These are phyloP conservation scores for Nigrograna mackinnonii DNA, from an alignment of 2,329 filamentous ascomycete genomes.

Conservation along the genomic window DNA sequence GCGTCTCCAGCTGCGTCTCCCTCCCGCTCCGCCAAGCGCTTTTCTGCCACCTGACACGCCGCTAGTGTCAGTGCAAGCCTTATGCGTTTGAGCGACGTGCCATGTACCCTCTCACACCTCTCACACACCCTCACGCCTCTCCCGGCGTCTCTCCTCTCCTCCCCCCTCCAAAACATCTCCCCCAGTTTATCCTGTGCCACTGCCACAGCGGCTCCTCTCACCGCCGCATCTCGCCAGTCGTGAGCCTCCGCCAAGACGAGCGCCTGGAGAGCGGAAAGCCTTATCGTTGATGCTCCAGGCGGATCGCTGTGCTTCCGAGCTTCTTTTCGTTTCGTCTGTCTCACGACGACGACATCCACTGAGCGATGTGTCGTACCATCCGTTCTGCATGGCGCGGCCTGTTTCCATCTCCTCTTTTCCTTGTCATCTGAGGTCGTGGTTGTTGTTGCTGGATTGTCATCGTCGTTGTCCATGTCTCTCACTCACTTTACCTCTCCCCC, in stretches of 20 bases:
- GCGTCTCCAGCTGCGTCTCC: background rate
- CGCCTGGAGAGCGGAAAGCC: constrained; percentile 22
- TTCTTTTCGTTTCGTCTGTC: constrained; percentile 36
- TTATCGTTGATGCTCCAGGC: constrained; percentile 35
- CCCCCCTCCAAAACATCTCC: constrained; percentile 28
- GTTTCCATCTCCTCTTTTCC: too few relatives aligned
- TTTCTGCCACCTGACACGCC: constrained; percentile 28
- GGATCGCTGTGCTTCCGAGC: constrained; percentile 34
- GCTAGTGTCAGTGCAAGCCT: constrained; percentile 31
- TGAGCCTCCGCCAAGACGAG: background rate
- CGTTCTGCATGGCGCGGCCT: constrained; percentile 24
- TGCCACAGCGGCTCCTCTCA: background rate
- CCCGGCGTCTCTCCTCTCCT: constrained; percentile 11
- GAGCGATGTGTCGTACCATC: constrained; percentile 12
- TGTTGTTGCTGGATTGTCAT: too few relatives aligned
- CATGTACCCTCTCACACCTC: constrained; percentile 3
- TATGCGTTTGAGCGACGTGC: constrained; percentile 25
- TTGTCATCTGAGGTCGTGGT: too few relatives aligned
- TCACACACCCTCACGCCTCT: constrained; percentile 28
- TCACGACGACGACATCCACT: constrained; percentile 30
- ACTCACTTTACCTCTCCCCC: too few relatives aligned
- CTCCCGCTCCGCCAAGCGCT: constrained; percentile 9
- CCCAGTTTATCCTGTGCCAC: too few relatives aligned
- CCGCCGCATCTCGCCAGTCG: background rate
- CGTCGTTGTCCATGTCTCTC: too few relatives aligned